phyloP scores from a whole-genome alignment of 768 basidiomycete genomes.

The Sutorius australiensis region DNA sequence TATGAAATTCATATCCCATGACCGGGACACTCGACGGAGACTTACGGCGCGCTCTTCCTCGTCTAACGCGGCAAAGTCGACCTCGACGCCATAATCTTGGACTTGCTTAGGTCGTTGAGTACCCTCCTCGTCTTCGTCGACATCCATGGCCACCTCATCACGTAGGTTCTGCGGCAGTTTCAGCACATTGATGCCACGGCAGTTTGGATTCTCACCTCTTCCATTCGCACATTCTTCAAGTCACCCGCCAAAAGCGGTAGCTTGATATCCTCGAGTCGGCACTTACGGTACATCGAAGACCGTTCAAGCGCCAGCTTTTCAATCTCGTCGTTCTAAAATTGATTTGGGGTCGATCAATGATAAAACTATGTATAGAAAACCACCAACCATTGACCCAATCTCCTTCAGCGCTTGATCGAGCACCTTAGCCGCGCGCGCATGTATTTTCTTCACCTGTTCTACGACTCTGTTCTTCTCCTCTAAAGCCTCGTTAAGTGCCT shows the following conservation, averaged over 20 bases:
- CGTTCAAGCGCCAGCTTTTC: constrained; percentile 84
- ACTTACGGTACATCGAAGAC: constrained; percentile 84
- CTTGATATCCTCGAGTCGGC: constrained; percentile 87
- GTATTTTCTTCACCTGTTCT: constrained; percentile 70
- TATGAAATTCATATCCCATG: neutral
- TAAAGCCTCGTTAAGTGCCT: constrained; percentile 54
- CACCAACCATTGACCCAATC: constrained; percentile 68
- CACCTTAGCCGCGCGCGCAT: constrained; percentile 64
- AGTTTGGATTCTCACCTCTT: constrained; percentile 61
- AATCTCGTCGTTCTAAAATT: constrained; percentile 76
- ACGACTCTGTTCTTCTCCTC: constrained; percentile 73
- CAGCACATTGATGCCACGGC: neutral
- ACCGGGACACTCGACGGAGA: neutral
- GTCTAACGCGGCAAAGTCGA: constrained; percentile 72
- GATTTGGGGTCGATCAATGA: constrained; percentile 3
- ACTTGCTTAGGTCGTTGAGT: constrained; percentile 70
- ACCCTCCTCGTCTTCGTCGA: constrained; percentile 84
- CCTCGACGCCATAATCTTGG: constrained; percentile 84
- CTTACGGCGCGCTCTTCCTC: constrained; percentile 71
- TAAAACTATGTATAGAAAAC: constrained; percentile 23
- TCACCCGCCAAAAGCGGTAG: constrained; percentile 74
- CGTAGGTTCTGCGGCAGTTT: constrained; percentile 58
- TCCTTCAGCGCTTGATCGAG: constrained; percentile 91
- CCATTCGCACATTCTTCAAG: constrained; percentile 87
- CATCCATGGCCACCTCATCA: constrained; percentile 87